Conservation (phyloP, 768 basidiomycete species). For the Mycena belliarum region DNA sequence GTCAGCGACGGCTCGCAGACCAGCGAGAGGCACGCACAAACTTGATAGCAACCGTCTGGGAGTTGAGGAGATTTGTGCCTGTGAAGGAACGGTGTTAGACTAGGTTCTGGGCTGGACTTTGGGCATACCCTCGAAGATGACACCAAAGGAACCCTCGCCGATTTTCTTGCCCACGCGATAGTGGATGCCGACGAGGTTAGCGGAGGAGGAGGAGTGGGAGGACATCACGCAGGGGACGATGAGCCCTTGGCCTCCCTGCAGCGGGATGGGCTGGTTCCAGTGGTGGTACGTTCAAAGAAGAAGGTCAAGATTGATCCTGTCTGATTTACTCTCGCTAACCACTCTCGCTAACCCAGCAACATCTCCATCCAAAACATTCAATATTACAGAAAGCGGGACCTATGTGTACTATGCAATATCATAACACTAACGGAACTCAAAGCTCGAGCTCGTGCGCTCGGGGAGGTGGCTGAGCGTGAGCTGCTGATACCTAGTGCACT, state of each 20-base stretch:
- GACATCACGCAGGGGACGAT: constrained; percentile 46
- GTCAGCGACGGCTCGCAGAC: constrained; percentile 7
- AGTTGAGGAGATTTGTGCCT: constrained; percentile 98
- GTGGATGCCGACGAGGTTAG: constrained; percentile 91
- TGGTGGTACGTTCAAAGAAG: neutral
- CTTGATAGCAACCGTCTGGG: constrained; percentile 99
- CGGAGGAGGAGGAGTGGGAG: constrained; percentile 58
- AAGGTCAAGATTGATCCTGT: neutral
- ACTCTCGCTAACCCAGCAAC: no score
- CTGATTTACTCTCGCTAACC: no score
- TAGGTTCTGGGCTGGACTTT: constrained; percentile 4
- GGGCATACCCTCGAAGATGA: constrained; percentile 82
- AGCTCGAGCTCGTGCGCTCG: constrained; percentile 70
- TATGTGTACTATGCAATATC: constrained; percentile 6
- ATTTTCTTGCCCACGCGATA: constrained; percentile 99
- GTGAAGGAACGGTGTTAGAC: constrained; percentile 11
- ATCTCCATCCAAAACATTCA: neutral
- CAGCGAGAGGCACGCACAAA: constrained; percentile 71
- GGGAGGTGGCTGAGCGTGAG: constrained; percentile 79
- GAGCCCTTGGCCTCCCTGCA: constrained; percentile 2
- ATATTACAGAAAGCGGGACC: constrained; percentile 15
- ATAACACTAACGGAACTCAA: constrained; percentile 74
- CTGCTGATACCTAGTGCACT: constrained; percentile 76
- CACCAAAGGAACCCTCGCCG: constrained; percentile 97
- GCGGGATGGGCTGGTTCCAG: neutral